phyloP scores from a whole-genome alignment of 192 early-diverging fungal species.

The Diversispora epigaea region DNA sequence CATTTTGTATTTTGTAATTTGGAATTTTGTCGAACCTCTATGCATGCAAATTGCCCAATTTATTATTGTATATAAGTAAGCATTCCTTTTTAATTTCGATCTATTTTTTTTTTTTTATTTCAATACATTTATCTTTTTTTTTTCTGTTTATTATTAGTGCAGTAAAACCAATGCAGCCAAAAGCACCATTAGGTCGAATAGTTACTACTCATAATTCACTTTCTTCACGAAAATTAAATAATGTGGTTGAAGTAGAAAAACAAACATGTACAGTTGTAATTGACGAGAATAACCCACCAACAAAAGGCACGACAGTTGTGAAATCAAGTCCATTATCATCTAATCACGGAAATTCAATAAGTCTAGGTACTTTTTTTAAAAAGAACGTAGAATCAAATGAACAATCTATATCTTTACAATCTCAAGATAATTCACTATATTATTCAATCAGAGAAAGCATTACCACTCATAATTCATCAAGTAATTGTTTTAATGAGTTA shows the following conservation, averaged over 20 bases:
- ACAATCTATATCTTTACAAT: background rate
- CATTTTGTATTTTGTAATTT: background rate
- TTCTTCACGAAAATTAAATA: background rate
- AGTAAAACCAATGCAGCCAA: background rate
- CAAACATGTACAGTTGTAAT: background rate
- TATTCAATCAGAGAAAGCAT: background rate
- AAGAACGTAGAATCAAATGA: background rate
- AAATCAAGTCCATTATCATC: too few relatives aligned
- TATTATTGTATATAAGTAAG: constrained; percentile 11
- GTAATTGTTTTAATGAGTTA: background rate
- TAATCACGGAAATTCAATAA: too few relatives aligned
- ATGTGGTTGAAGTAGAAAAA: background rate
- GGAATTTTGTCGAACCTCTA: constrained; percentile 12
- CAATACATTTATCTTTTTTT: background rate
- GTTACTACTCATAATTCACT: background rate
- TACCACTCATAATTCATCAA: background rate
- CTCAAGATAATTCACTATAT: background rate
- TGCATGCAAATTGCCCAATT: constrained; percentile 5
- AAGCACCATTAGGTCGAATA: background rate
- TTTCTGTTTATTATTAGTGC: background rate
- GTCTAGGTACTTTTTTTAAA: background rate
- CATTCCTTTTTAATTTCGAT: background rate
- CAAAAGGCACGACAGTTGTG: too few relatives aligned
- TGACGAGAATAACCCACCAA: too few relatives aligned
- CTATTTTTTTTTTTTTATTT: background rate